Evolutionary conservation across 306 rosid genomes (phyloP), one percentile per base, ranked within the genome.

Genomic region (Chamaecrista fasciculata): DNA sequence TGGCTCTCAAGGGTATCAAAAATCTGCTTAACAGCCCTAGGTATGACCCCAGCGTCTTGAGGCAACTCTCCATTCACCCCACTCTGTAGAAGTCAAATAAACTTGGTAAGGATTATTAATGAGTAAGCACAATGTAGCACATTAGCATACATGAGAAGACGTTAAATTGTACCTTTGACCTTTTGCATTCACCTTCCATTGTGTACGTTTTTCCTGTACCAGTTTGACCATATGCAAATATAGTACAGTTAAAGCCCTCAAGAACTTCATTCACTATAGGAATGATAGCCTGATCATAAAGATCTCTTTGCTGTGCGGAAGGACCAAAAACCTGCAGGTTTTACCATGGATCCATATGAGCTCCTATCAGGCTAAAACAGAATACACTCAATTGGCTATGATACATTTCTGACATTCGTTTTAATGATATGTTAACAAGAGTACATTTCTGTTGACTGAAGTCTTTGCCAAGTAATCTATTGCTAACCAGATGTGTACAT

Each of bases 161-260:
- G 39, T 25, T n/a, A 70, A 56, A 73, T 48, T 8, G 5, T 72
- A 87, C 94, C 94, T 85, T 85, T n/a, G 94, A 51, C 79, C 82
- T 83, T 75, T 87, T 87, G 72, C 83, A 83, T 55, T 87, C 94
- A 15, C 94, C 94, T 78, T 87, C 94, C 94, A 87, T 87, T 2
- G 93, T 87, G 65, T 85, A 85, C 0, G 93, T 87, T 73, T 87
- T 87, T 34, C 93, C 93, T 0, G 90, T 87, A 62, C 94, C 94
- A 18, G 94, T 87, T 76, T 87, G 94, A 37, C 94, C 94, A 26
- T 87, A 85, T 0, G 94, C 94, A 51, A 87, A 87, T 72, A 87
- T 85, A 12, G 94, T 87, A 51, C 94, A 87, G 51, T 87, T 87
- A 48, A 87, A 87, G 12, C 94, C 94, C 71, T 87, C 94, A 48